A percentile compares a stretch with the other conserved stretches of the same genome.
These are phyloP conservation scores for Pyrenophora teres DNA, from an alignment of 2,329 filamentous ascomycete species.

Conservation along the genomic window DNA sequence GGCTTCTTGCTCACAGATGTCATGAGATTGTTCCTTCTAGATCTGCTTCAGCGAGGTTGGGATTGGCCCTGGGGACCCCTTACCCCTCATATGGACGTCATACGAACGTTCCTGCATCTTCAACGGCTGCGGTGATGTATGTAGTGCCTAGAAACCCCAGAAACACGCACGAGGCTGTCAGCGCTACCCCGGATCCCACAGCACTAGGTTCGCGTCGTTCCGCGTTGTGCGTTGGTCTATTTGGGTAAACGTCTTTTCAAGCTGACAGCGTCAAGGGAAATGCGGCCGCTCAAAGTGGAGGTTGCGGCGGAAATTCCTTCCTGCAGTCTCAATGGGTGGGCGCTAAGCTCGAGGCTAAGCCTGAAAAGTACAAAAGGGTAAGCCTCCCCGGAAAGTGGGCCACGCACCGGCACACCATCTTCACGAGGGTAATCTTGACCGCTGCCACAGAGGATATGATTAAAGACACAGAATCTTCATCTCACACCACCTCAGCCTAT, in stretches of 20 bases:
- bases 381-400: constrained; percentile 10
- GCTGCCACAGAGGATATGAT: background rate
- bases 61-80: background rate
- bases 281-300: constrained; percentile 4
- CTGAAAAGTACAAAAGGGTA: background rate
- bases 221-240: constrained; percentile 19
- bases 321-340: background rate
- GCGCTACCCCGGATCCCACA: constrained; percentile 22
- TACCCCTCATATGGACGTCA: background rate
- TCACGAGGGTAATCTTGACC: constrained; percentile 1
- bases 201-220: constrained; percentile 23
- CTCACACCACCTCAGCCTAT: no score
- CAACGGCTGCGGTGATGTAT: constrained; percentile 15
- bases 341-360: background rate
- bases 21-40: constrained; percentile 1
- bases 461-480: no score
- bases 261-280: constrained; percentile 9
- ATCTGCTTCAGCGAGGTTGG: constrained; percentile 1
- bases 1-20: background rate
- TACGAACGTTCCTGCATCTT: constrained; percentile 2
- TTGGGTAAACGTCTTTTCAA: constrained; percentile 10
- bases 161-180: constrained; percentile 2
- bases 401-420: background rate
- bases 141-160: constrained; percentile 17
- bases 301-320: constrained; percentile 19